phyloP scores from a whole-genome alignment of 2,329 filamentous ascomycete species.

The Aspergillus flavus region DNA sequence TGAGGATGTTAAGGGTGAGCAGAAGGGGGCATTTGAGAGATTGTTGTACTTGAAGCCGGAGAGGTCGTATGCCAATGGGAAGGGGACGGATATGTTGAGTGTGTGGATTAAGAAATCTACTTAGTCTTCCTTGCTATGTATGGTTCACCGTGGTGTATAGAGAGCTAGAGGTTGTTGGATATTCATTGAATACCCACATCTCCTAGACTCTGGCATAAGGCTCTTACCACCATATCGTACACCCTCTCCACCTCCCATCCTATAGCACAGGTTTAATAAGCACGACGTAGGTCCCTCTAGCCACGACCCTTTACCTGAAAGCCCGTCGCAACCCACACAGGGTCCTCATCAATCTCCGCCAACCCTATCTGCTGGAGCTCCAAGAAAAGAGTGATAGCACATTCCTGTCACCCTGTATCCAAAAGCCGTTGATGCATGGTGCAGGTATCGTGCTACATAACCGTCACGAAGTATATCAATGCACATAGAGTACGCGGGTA shows the following conservation, averaged over 20 bases:
- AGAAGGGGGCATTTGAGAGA: constrained; percentile 25
- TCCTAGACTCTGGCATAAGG: background rate
- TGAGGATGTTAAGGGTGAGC: constrained; percentile 4
- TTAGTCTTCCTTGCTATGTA: background rate
- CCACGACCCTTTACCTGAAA: too few species aligned
- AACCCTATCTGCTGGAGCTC: too few species aligned
- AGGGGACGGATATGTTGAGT: constrained; percentile 40
- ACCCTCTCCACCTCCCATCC: too few species aligned
- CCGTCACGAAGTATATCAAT: background rate
- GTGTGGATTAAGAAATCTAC: constrained; percentile 24
- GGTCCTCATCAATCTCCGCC: too few species aligned
- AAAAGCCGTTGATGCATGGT: background rate
- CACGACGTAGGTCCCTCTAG: too few species aligned
- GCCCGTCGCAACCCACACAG: too few species aligned
- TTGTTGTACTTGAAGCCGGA: constrained; percentile 34
- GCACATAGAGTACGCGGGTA: background rate
- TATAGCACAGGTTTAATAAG: too few species aligned
- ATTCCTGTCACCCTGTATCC: background rate
- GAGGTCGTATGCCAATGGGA: constrained; percentile 35
- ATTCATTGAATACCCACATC: background rate
- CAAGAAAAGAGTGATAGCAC: too few species aligned
- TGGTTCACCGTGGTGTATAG: background rate
- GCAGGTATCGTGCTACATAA: background rate
- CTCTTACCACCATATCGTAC: background rate
- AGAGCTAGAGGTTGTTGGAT: background rate